Conservation (phyloP, 306 rosid species). For the Pachyrhizus erosus region DNA sequence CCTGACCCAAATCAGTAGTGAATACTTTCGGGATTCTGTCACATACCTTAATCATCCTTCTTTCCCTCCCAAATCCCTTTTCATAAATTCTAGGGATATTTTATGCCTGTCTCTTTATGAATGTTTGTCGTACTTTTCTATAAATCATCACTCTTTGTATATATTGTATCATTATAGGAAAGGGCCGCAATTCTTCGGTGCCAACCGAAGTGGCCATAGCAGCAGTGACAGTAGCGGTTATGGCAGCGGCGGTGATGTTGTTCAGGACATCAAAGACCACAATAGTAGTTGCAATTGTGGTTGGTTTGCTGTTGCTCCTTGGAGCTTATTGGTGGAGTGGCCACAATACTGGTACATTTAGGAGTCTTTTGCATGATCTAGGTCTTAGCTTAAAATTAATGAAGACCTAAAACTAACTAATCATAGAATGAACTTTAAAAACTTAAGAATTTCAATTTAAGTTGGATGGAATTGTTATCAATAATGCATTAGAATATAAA, state of each 20-base stretch:
- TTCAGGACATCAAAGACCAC: conserved; percentile 69
- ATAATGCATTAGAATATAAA: conserved; percentile 26
- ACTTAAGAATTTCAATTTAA: conserved; percentile 25
- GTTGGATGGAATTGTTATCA: conserved; percentile 29
- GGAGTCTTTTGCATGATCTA: conserved; percentile 63
- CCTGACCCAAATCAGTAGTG: conserved; percentile 14
- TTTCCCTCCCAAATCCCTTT: conserved; percentile 15
- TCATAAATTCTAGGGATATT: conserved; percentile 37
- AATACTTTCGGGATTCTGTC: conserved; percentile 15
- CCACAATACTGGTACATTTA: conserved; percentile 61
- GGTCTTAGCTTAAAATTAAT: conserved; percentile 59
- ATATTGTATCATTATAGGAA: conserved; percentile 84
- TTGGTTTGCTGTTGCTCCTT: conserved; percentile 75
- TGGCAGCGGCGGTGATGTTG: conserved; percentile 75
- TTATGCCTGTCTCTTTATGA: conserved; percentile 44
- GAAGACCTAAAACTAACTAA: conserved; percentile 44
- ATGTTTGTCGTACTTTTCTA: conserved; percentile 46
- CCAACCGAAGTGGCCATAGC: conserved; percentile 77
- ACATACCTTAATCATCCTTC: conserved; percentile 25
- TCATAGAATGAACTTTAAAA: conserved; percentile 37
- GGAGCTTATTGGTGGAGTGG: conserved; percentile 85
- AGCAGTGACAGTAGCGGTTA: conserved; percentile 78
- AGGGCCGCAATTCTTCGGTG: conserved; percentile 74
- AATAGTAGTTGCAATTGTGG: conserved; percentile 70
- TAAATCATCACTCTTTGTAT: conserved; percentile 65